Conservation (phyloP, 78 protist genomes). For the Blattamonas nauphoetae region DNA sequence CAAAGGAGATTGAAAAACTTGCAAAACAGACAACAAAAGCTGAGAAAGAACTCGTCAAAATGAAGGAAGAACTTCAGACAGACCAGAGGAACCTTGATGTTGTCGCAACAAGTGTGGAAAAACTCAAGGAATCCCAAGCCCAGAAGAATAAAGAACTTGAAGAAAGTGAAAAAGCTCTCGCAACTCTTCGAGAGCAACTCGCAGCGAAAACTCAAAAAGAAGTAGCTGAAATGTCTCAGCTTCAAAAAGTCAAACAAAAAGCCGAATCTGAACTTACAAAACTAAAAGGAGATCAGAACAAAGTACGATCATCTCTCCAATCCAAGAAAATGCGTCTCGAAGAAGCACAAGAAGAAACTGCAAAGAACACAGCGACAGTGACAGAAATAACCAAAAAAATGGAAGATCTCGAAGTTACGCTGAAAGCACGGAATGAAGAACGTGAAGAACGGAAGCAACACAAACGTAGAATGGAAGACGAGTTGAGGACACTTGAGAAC, state of each 20-base stretch:
- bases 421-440: neutral
- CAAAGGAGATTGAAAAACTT: neutral
- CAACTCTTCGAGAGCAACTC: too few species aligned
- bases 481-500: neutral
- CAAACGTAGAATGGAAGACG: neutral
- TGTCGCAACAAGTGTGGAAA: too few species aligned
- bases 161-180: neutral
- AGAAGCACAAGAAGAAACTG: too few species aligned
- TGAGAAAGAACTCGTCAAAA: slow-evolving; percentile 13
- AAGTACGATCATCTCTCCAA: too few species aligned
- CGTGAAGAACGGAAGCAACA: neutral
- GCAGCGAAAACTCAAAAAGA: too few species aligned
- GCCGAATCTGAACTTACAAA: too few species aligned
- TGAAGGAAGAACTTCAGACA: too few species aligned
- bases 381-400: neutral
- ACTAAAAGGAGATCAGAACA: too few species aligned
- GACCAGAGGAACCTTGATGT: too few species aligned
- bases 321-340: too few species aligned
- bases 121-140: neutral
- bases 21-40: neutral
- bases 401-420: neutral
- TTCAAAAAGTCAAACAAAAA: too few species aligned
- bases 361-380: neutral
- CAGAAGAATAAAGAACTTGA: slow-evolving; percentile 1
- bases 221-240: too few species aligned